Conservation (phyloP, 257 asterid genomes). For the Fraxinus excelsior region DNA sequence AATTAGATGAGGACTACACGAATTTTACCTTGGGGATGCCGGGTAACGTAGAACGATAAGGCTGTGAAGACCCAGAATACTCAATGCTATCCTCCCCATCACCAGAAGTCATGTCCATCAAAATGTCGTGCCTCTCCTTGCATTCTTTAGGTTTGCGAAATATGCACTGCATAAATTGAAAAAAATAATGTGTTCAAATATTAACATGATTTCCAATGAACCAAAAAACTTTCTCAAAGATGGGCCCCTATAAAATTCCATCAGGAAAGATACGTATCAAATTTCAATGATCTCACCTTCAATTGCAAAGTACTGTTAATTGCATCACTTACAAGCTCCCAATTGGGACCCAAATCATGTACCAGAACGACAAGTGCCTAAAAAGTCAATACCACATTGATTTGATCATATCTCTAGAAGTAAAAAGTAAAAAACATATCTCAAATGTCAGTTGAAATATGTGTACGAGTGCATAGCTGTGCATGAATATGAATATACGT, state of each 20-base stretch:
- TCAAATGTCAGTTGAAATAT: conserved; percentile 17
- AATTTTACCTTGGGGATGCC: conserved; percentile 89
- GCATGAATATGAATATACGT: conserved; percentile 21
- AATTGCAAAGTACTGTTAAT: conserved; percentile 81
- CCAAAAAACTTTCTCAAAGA: background rate
- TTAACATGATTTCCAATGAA: background rate
- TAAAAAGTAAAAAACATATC: conserved; percentile 15
- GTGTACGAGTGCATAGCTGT: conserved; percentile 3
- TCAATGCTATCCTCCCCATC: conserved; percentile 99
- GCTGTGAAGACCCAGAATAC: conserved; percentile 92
- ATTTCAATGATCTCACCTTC: conserved; percentile 59
- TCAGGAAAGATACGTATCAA: conserved; percentile 16
- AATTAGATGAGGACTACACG: conserved; percentile 15
- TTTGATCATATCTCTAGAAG: conserved; percentile 21
- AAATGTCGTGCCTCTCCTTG: conserved; percentile 77
- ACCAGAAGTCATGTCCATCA: conserved; percentile 73
- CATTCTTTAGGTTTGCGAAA: conserved; percentile 93
- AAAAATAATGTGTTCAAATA: conserved; percentile 13
- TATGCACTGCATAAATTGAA: conserved; percentile 54
- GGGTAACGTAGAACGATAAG: conserved; percentile 88
- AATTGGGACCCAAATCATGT: conserved; percentile 96
- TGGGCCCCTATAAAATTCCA: conserved; percentile 7
- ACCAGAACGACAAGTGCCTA: conserved; percentile 97
- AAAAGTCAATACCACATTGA: conserved; percentile 21
- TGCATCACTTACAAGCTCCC: conserved; percentile 99